phyloP scores from a whole-genome alignment of 1,284 basidiomycete genomes.

The Cryptococcus sp. region DNA sequence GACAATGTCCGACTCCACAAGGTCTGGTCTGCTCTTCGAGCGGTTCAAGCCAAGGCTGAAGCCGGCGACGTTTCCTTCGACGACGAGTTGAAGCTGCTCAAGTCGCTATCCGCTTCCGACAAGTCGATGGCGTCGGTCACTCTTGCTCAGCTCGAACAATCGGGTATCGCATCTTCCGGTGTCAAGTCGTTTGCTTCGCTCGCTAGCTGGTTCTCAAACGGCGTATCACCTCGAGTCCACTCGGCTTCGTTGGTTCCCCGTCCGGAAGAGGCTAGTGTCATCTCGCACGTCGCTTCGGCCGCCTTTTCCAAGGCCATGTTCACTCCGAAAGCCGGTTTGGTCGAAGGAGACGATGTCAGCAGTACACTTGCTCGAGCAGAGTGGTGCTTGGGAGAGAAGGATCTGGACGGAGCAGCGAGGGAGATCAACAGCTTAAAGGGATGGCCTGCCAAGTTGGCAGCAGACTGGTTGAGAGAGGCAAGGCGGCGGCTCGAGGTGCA shows the following conservation, averaged over 20 bases:
- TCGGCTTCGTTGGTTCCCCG: slow-evolving; percentile 81
- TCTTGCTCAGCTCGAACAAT: slow-evolving; percentile 65
- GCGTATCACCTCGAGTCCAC: slow-evolving; percentile 77
- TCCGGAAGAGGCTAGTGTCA: slow-evolving; percentile 66
- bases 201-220: slow-evolving; percentile 78
- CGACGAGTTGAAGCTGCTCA: slow-evolving; percentile 78
- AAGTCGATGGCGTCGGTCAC: slow-evolving; percentile 57
- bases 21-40: slow-evolving; percentile 48
- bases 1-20: slow-evolving; percentile 80
- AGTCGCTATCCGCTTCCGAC: slow-evolving; percentile 50
- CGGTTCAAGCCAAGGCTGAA: slow-evolving; percentile 52
- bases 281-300: slow-evolving; percentile 79
- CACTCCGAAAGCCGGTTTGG: slow-evolving; percentile 61
- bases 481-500: slow-evolving; percentile 82
- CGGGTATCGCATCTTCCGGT: slow-evolving; percentile 73
- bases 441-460: slow-evolving; percentile 72
- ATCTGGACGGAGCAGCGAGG: slow-evolving; percentile 82
- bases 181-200: slow-evolving; percentile 87
- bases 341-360: slow-evolving; percentile 74
- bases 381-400: slow-evolving; percentile 82
- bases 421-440: slow-evolving; percentile 88
- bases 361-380: slow-evolving; percentile 86
- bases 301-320: slow-evolving; percentile 73
- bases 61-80: slow-evolving; percentile 66
- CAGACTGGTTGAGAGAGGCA: slow-evolving; percentile 90